These are phyloP conservation scores for Prunus yedoensis DNA, from an alignment of 331 rosid species.

Conservation along the genomic window DNA sequence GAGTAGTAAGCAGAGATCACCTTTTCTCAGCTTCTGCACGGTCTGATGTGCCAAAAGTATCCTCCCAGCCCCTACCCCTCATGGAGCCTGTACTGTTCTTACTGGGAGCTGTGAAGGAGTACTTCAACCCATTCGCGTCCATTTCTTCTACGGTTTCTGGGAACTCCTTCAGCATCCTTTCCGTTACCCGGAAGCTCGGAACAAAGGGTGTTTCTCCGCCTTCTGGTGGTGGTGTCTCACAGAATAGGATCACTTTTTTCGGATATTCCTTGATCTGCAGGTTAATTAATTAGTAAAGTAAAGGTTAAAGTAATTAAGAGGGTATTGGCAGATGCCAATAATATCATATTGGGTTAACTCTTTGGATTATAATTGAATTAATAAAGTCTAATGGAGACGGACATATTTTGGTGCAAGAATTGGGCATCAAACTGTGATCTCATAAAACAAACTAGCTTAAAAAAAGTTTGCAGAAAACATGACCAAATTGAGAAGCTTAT, in stretches of 20 bases:
- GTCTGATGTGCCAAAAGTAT: constrained; percentile 66
- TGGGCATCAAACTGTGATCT: not conserved
- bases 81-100: constrained; percentile 52
- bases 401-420: no score
- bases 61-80: constrained; percentile 92
- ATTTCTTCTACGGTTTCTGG: constrained; percentile 57
- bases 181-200: constrained; percentile 73
- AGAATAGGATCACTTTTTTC: constrained; percentile 51
- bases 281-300: not conserved
- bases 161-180: constrained; percentile 67
- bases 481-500: not conserved
- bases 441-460: not conserved
- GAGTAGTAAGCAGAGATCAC: constrained; percentile 24
- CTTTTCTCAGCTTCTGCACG: constrained; percentile 56
- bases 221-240: constrained; percentile 83
- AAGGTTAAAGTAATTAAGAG: not conserved
- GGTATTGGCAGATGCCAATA: not conserved
- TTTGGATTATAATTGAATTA: not conserved
- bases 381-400: no score
- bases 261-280: constrained; percentile 67
- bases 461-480: not conserved
- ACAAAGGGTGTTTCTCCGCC: constrained; percentile 91
- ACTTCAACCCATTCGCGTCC: constrained; percentile 60
- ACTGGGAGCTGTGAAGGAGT: constrained; percentile 64
- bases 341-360: constrained; percentile 5